Evolutionary conservation across 768 basidiomycete species (phyloP), one percentile per base, ranked within the genome.

Genomic region (Mycena indigotica): DNA sequence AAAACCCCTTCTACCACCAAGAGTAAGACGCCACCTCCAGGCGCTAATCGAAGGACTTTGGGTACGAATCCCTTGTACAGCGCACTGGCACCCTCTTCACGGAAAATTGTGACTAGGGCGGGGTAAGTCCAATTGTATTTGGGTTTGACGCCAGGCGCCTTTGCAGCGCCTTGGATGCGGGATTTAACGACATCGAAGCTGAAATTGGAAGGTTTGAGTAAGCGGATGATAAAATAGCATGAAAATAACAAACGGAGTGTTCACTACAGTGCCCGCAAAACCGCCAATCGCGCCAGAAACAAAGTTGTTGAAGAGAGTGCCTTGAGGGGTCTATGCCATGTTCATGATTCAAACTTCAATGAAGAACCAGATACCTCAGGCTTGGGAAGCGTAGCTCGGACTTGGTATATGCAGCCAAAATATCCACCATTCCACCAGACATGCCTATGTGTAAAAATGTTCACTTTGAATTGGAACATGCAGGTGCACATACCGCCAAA

Each of bases 101-200:
- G 84, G 61, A 88, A 83, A 63, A 95, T 93, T 4, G 85, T 88
- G 19, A 83, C 73, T 10, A 95, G 77, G 58, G 92, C 90, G 16
- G 95, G 95, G 76, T 95, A 95, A 53, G 95, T 88, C 95, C 95
- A 97, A 74, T 90, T 91, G 75, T 95, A 95, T 68, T 94, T 95
- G 19, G 90, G 89, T 1, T 72, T 72, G n/a, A 86, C 84, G 16
- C 92, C 93, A 0, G 89, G 83, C 26, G 79, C 66, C 61, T 80
- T 84, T 39, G 77, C 76, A 19, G 83, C 73, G 41, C 90, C 87
- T 75, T 99, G 97, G 35, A 98, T 95, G 45, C 96, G 89, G 16
- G 94, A 95, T 74, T 98, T 98, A 59, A 97, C 91, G 61, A 98
- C 55, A 58, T 61, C 28, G 40, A 53, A 52, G 28, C 58, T 38